These are phyloP conservation scores for Chlorella vulgaris DNA, from an alignment of 139 green algal species.

Conservation along the genomic window DNA sequence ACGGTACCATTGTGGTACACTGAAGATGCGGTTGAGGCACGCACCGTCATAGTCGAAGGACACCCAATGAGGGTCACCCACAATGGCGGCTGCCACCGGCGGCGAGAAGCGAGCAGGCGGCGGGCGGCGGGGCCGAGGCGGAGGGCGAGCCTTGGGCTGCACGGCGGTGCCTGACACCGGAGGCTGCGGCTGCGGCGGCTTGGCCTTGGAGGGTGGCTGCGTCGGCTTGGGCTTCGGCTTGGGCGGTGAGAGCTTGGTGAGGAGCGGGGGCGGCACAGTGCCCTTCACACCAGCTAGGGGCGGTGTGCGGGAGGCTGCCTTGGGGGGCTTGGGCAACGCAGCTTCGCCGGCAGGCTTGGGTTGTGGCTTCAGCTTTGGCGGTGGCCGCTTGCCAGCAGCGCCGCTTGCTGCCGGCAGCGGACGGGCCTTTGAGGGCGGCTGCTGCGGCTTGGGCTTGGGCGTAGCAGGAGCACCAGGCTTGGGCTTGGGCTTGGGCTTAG, in stretches of 20 bases:
- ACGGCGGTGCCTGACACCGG: not conserved
- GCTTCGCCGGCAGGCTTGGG: too few relatives aligned
- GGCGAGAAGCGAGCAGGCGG: not conserved
- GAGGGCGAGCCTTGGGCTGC: not conserved
- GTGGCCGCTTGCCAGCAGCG: not conserved
- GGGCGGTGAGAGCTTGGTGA: not conserved
- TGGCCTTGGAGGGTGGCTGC: not conserved
- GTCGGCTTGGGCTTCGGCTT: not conserved
- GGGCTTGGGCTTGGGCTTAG: not conserved
- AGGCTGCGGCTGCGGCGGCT: not conserved
- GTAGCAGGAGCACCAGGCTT: not conserved
- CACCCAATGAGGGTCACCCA: constrained; percentile 2
- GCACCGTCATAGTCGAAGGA: not conserved
- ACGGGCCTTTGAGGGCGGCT: not conserved
- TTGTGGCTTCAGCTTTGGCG: not conserved
- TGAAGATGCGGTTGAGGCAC: not conserved
- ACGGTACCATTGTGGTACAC: not conserved
- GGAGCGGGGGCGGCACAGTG: too few relatives aligned
- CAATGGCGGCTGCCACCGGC: not conserved
- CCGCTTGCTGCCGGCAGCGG: not conserved
- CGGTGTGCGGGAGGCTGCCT: not conserved
- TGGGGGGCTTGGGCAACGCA: too few relatives aligned
- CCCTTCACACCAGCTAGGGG: too few relatives aligned
- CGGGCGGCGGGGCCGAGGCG: not conserved
- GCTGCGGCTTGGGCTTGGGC: not conserved